Percentiles rank a stretch among this genome's conserved stretches.
Evolutionary conservation across 2,329 filamentous ascomycete genomes (phyloP).

Genomic region (Fusarium goolgardi): DNA sequence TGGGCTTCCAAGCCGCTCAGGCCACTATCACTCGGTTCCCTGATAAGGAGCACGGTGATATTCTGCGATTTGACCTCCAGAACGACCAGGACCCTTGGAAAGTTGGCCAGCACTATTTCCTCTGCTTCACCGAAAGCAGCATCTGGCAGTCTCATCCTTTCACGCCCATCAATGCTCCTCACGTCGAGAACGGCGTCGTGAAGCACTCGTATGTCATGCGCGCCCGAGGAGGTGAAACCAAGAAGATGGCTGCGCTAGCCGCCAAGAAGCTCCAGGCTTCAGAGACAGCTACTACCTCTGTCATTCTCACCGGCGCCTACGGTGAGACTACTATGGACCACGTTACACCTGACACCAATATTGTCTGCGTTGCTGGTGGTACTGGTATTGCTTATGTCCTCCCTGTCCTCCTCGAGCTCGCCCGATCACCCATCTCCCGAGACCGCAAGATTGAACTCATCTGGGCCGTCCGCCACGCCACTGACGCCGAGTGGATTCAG

Average conservation of each 20-base stretch:
- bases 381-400: slow-evolving; percentile 57
- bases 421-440: slow-evolving; percentile 57
- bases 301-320: slow-evolving; percentile 73
- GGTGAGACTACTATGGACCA: slow-evolving; percentile 62
- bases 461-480: slow-evolving; percentile 69
- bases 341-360: slow-evolving; percentile 55
- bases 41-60: slow-evolving; percentile 67
- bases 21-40: slow-evolving; percentile 62
- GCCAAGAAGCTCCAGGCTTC: slow-evolving; percentile 51
- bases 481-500: slow-evolving; percentile 68
- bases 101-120: slow-evolving; percentile 77
- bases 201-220: slow-evolving; percentile 68
- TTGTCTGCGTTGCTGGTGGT: slow-evolving; percentile 56
- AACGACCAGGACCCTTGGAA: slow-evolving; percentile 71
- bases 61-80: slow-evolving; percentile 74
- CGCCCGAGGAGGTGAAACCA: slow-evolving; percentile 70
- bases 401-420: slow-evolving; percentile 51
- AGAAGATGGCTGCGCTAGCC: slow-evolving; percentile 61
- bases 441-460: slow-evolving; percentile 68
- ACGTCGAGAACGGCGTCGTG: slow-evolving; percentile 54
- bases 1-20: slow-evolving; percentile 66
- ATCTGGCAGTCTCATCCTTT: slow-evolving; percentile 81
- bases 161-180: slow-evolving; percentile 69
- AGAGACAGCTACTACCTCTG: slow-evolving; percentile 57
- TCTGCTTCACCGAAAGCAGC: slow-evolving; percentile 73